Evolutionary conservation across 331 rosid genomes (phyloP), one percentile per base, ranked within the genome.

Genomic region (Quercus lobata): DNA sequence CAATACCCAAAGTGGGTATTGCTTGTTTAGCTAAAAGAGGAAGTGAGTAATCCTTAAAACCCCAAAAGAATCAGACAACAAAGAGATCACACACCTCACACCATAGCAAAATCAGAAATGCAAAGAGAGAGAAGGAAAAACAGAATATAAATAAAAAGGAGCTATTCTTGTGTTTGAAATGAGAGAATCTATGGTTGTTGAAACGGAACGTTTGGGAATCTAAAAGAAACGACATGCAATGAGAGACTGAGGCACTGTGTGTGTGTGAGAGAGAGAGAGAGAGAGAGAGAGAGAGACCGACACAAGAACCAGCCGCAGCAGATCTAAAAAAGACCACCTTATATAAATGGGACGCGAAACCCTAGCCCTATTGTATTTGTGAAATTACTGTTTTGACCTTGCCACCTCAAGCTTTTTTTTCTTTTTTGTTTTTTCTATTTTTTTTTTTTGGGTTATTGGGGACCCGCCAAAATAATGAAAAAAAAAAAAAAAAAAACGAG

Each of bases 291-390:
- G 35, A 27, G n/a, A 62, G 87, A 88, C 87, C 86, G 92, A 88
- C 94, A 86, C 84, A 83, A 87, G 84, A 83, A 21, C 77, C 76
- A 78, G 96, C 92, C 90, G 92, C 94, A 83, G 87, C 89, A 73
- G 88, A 83, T 79, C 84, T 78, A 56, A 86, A 89, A 81, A 85
- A 79, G 29, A 85, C 22, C 41, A 29, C 75, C 80, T 78, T 91
- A 87, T 90, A 90, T 87, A 85, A 86, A 75, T 30, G 85, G 73
- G 57, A 81, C 57, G 29, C 80, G 80, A 88, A 94, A 90, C 98
- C 98, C 97, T 91, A 95, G 94, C 82, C 52, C 76, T 2, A n/a
- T 5, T 1, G 6, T 0, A 2, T 5, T 41, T 4, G 0, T 2
- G 30, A 61, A 92, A 86, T 78, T 82, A 83, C 99, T 2, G 0